Percentiles rank a stretch among this genome's conserved stretches.
phyloP scores from a whole-genome alignment of 164 flowering plant species.

The Vitis rotundifolia region DNA sequence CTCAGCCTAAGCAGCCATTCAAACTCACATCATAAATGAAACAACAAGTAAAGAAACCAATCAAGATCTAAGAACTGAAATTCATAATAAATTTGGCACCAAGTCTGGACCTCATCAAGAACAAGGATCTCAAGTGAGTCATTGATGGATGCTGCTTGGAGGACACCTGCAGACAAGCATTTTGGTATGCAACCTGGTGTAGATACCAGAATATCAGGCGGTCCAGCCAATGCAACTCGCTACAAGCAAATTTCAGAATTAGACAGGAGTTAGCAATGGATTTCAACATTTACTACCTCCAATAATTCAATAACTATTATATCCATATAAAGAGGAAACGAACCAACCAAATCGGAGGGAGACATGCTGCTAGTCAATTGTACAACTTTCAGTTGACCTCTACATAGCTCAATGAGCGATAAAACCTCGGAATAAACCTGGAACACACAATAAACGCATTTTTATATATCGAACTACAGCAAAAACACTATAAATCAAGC shows the following conservation, averaged over 20 bases:
- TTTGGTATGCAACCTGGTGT: constrained; percentile 84
- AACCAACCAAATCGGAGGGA: constrained; percentile 70
- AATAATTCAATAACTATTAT: background rate
- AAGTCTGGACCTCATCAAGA: constrained; percentile 79
- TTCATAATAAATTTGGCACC: background rate
- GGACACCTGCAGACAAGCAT: constrained; percentile 61
- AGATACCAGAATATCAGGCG: constrained; percentile 79
- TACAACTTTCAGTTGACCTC: constrained; percentile 74
- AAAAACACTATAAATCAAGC: background rate
- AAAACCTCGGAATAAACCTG: constrained; percentile 74
- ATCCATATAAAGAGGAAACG: background rate
- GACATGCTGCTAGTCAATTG: constrained; percentile 69
- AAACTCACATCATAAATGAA: too few relatives aligned
- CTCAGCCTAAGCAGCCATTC: too few relatives aligned
- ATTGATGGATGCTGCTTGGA: constrained; percentile 51
- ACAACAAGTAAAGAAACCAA: too few relatives aligned
- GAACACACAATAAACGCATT: background rate
- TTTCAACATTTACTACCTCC: background rate
- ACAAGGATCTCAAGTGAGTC: constrained; percentile 75
- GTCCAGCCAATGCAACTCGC: constrained; percentile 72
- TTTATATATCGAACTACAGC: background rate
- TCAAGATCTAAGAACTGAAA: too few relatives aligned
- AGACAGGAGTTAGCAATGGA: constrained; percentile 5
- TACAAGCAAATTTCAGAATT: constrained; percentile 27
- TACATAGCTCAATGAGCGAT: constrained; percentile 70